Base-by-base conservation (phyloP, 1,284 basidiomycete species). In the Hemileia vastatrix region DNA sequence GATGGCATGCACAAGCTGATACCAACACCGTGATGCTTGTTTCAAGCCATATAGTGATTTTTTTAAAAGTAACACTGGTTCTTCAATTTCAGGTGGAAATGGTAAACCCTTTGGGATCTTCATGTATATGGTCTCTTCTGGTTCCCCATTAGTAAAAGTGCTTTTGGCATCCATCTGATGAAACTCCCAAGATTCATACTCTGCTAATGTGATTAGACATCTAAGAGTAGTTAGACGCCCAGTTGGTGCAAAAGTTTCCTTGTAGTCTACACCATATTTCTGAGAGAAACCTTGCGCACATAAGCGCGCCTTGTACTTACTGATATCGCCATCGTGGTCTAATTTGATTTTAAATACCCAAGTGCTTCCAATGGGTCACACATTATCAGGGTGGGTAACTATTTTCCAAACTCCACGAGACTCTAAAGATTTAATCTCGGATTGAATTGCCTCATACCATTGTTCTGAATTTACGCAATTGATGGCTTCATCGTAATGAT, bases 271-370 rank as follows among this genome's bases (percentile, higher is more conserved):
- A 0, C 79, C 77, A 3, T 69, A 69, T 0, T 70, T 63, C 66
- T 82, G 81, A 0, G 69, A 69, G 70, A 78, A 81, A 1, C 80
- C 80, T 48, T 77, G 72, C 0, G 77, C 80, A 0, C 80, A 77
- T 0, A 80, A 71, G 0, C 72, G 59, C 0, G 77, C 79, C 55
- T 81, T 81, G 63, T 72, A 71, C 13, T 67, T 63, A 9, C 65
- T 43, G 1, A 78, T 58, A 0, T 71, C 54, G 0, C 79, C 76
- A 5, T 72, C 32, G 2, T 68, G 68, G 23, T 80, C 71, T 13
- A 64, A 64, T 58, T 81, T 81, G 57, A 68, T 69, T 1, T 65
- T 68, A 64, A 76, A 79, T 3, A 77, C 74, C 77, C 77, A 80
- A 79, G 53, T 68, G 1, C 71, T 73, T 11, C 77, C 65, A 15